phyloP scores from a whole-genome alignment of 345 rosid genomes.

The Eucalyptus microcorys region DNA sequence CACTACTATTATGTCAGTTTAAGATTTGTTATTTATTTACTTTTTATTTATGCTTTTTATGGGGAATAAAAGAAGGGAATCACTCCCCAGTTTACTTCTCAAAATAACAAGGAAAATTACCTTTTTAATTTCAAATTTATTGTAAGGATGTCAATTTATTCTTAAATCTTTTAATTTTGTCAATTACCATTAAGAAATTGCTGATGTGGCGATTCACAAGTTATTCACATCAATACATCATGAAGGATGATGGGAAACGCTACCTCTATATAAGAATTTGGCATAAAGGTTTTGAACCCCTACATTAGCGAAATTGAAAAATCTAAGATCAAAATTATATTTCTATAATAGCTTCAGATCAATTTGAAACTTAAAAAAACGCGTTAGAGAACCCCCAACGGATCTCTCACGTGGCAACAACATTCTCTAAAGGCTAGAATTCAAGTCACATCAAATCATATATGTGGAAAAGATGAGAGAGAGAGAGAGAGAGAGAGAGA shows the following conservation, averaged over 20 bases:
- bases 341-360: fast-evolving
- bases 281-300: fast-evolving
- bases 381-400: background rate
- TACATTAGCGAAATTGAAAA: too few relatives aligned
- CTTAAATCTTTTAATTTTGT: fast-evolving
- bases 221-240: fast-evolving
- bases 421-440: background rate
- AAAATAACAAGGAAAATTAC: too few relatives aligned
- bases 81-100: fast-evolving
- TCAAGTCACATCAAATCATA: background rate
- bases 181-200: fast-evolving
- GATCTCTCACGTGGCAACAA: background rate
- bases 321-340: fast-evolving
- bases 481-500: background rate
- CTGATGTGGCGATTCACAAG: fast-evolving
- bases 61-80: too few relatives aligned
- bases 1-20: fast-evolving
- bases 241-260: too few relatives aligned
- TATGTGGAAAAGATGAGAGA: background rate
- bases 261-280: too few relatives aligned
- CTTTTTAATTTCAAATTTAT: too few relatives aligned
- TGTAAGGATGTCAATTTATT: fast-evolving
- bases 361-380: too few relatives aligned
- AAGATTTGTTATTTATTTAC: background rate
- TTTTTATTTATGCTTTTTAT: background rate